Evolutionary conservation across 495 filamentous ascomycete genomes (phyloP).

Genomic region (Penicillium bialowiezense): DNA sequence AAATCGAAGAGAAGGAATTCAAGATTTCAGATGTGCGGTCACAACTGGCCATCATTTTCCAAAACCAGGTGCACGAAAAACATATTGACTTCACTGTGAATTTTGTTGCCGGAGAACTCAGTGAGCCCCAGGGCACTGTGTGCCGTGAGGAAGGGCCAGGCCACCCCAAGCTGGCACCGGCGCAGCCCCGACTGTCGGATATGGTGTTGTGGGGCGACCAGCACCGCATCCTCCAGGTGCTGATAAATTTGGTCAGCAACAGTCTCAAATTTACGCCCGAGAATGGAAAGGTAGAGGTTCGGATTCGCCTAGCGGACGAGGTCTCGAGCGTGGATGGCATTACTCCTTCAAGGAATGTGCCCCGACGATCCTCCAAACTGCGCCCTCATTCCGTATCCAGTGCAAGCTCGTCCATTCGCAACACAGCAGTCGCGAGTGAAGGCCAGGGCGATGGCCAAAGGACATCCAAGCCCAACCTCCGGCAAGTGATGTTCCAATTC

Average conservation of each 20-base stretch:
- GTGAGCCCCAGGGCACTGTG: slow-evolving; percentile 35
- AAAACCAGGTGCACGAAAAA: slow-evolving; percentile 80
- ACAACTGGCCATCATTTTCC: slow-evolving; percentile 81
- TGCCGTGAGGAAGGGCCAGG: slow-evolving; percentile 34
- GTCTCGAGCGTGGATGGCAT: slow-evolving; percentile 30
- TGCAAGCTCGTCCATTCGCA: slow-evolving; percentile 3
- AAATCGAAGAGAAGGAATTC: slow-evolving; percentile 82
- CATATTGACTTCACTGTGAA: slow-evolving; percentile 67
- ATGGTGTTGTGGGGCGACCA: slow-evolving; percentile 87
- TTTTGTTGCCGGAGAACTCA: slow-evolving; percentile 41
- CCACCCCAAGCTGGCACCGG: slow-evolving; percentile 52
- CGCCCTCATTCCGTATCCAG: slow-evolving; percentile 10
- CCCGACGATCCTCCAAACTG: slow-evolving; percentile 4
- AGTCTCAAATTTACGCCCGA: slow-evolving; percentile 88
- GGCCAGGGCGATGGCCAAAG: slow-evolving; percentile 32
- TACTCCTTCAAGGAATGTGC: slow-evolving; percentile 1
- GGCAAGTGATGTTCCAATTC: slow-evolving; percentile 72
- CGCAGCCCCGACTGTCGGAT: slow-evolving; percentile 64
- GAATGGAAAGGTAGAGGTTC: slow-evolving; percentile 68
- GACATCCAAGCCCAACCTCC: slow-evolving; percentile 46
- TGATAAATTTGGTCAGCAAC: slow-evolving; percentile 93
- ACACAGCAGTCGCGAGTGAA: slow-evolving; percentile 5
- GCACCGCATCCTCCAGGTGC: slow-evolving; percentile 80
- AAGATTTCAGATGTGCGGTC: slow-evolving; percentile 72
- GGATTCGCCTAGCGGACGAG: slow-evolving; percentile 60